phyloP scores from a whole-genome alignment of 257 asterid species.

The Mentha longifolia region DNA sequence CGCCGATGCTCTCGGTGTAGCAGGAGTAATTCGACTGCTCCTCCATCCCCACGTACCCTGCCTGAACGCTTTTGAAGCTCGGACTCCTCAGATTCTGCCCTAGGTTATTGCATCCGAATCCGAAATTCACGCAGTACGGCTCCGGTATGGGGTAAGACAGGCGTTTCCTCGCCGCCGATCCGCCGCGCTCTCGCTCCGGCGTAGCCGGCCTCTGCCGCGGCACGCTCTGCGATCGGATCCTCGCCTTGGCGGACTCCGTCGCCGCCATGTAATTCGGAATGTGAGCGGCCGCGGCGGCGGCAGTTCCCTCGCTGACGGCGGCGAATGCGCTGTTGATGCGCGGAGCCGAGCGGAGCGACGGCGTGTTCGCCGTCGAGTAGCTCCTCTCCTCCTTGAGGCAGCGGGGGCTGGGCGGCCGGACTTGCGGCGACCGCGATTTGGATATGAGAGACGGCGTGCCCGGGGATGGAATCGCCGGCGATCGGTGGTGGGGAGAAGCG shows the following conservation, averaged over 20 bases:
- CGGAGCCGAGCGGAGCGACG: slow-evolving; percentile 58
- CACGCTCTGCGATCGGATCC: slow-evolving; percentile 82
- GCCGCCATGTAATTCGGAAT: slow-evolving; percentile 91
- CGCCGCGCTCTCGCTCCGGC: slow-evolving; percentile 75
- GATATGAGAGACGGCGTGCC: slow-evolving; percentile 52
- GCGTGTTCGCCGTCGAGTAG: slow-evolving; percentile 89
- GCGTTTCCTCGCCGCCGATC: slow-evolving; percentile 66
- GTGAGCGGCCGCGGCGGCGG: slow-evolving; percentile 28
- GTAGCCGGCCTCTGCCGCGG: slow-evolving; percentile 85
- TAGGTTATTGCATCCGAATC: slow-evolving; percentile 43
- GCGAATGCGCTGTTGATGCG: slow-evolving; percentile 42
- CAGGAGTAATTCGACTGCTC: slow-evolving; percentile 67
- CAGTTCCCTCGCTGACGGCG: slow-evolving; percentile 37
- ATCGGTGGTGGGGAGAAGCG: slow-evolving; percentile 53
- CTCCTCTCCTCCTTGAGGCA: slow-evolving; percentile 54
- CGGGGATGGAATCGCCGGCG: slow-evolving; percentile 36
- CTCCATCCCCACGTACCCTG: slow-evolving; percentile 84
- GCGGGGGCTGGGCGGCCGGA: slow-evolving; percentile 62
- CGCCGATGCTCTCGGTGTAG: slow-evolving; percentile 76
- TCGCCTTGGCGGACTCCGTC: slow-evolving; percentile 85
- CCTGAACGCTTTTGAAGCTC: slow-evolving; percentile 87
- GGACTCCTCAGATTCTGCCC: slow-evolving; percentile 71
- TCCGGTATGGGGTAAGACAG: slow-evolving; percentile 77
- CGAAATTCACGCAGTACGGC: slow-evolving; percentile 49
- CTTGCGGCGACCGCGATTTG: slow-evolving; percentile 47